A percentile compares a stretch with the other conserved stretches of the same genome.
Conservation (phyloP, 768 basidiomycete genomes). For the Mycena venus region DNA sequence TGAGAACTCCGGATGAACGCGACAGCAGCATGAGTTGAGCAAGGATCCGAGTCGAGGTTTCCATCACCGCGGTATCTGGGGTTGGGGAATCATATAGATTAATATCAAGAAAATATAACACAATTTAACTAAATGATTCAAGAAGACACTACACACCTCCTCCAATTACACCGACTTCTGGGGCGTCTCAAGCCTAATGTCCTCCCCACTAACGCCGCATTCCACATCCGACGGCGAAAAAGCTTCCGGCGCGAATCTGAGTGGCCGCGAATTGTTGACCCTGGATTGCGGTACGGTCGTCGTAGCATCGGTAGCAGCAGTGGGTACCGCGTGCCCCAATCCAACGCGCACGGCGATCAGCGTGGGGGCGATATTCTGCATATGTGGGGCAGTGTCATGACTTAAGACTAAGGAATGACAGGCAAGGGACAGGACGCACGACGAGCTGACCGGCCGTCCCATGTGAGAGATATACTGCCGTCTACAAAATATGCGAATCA, state of each 20-base stretch:
- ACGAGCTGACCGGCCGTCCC: constrained; percentile 20
- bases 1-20: too few relatives aligned
- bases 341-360: constrained; percentile 27
- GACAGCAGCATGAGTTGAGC: too few relatives aligned
- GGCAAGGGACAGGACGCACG: neutral
- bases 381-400: neutral
- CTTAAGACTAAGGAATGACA: neutral
- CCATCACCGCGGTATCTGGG: too few relatives aligned
- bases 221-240: neutral
- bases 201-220: neutral
- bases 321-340: constrained; percentile 3
- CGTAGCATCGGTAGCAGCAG: neutral
- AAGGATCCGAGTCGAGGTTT: too few relatives aligned
- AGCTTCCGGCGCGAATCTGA: neutral
- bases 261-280: neutral
- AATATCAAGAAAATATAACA: too few relatives aligned
- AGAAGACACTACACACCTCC: too few relatives aligned
- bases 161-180: too few relatives aligned
- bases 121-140: too few relatives aligned
- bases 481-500: neutral
- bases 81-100: too few relatives aligned
- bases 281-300: neutral
- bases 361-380: constrained; percentile 23
- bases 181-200: neutral
- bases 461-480: constrained; percentile 12